Conservation (phyloP, 495 filamentous ascomycete species). For the Penicillium fimorum region DNA sequence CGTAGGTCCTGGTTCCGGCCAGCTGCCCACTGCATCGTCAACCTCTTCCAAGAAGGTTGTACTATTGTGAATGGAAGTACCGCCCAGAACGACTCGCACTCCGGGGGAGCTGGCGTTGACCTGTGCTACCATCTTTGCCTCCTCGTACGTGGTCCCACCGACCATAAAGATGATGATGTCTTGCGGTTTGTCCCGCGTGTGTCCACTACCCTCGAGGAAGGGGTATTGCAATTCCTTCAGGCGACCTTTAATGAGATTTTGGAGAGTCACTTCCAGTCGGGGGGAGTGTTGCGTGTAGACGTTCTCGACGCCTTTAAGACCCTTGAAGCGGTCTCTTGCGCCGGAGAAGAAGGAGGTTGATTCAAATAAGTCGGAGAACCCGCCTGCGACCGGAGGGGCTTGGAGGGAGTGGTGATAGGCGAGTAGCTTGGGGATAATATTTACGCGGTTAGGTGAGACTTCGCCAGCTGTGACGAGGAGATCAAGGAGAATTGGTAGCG, state of each 20-base stretch:
- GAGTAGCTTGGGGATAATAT: constrained; percentile 73
- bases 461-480: constrained; percentile 74
- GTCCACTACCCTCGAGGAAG: constrained; percentile 81
- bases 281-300: constrained; percentile 98
- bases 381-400: constrained; percentile 62
- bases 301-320: constrained; percentile 94
- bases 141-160: constrained; percentile 91
- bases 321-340: constrained; percentile 86
- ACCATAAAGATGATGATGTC: constrained; percentile 94
- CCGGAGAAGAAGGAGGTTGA: constrained; percentile 87
- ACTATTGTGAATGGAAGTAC: constrained; percentile 83
- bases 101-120: constrained; percentile 90
- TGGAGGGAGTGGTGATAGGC: constrained; percentile 83
- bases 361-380: constrained; percentile 88
- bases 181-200: constrained; percentile 90
- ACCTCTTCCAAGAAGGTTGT: constrained; percentile 84
- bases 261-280: constrained; percentile 77
- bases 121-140: constrained; percentile 89
- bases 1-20: constrained; percentile 70
- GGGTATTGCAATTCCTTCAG: constrained; percentile 83
- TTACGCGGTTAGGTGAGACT: constrained; percentile 68
- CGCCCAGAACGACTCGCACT: constrained; percentile 81
- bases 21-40: constrained; percentile 71
- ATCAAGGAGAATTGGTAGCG: constrained; percentile 78
- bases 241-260: constrained; percentile 88